These are phyloP conservation scores for Eucalyptus cladocalyx DNA, from an alignment of 345 rosid species.

Conservation along the genomic window DNA sequence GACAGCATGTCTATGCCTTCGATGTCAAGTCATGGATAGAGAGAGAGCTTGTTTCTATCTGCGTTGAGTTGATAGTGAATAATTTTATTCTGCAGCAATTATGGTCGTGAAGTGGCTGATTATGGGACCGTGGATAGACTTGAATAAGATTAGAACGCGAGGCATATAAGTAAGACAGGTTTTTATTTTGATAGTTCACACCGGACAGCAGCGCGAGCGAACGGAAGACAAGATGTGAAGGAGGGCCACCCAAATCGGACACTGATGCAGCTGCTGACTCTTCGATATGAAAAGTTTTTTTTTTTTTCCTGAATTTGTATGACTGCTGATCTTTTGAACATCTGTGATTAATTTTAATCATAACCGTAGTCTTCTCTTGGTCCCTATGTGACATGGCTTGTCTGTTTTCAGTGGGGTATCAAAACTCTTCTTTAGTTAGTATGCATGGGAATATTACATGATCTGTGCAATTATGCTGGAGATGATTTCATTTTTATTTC, in stretches of 20 bases:
- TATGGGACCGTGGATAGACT: not conserved
- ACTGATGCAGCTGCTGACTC: not conserved
- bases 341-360: not conserved
- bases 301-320: not conserved
- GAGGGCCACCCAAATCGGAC: not conserved
- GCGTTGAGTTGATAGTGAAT: not conserved
- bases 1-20: not conserved
- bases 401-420: not conserved
- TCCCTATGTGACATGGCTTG: not conserved
- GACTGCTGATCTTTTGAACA: not conserved
- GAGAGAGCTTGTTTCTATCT: not conserved
- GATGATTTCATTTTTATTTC: not conserved
- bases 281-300: not conserved
- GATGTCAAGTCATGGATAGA: not conserved
- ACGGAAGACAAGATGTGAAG: not conserved
- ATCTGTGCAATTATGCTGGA: not conserved
- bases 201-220: not conserved
- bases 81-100: not conserved
- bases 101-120: not conserved
- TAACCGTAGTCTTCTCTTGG: not conserved
- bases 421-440: not conserved
- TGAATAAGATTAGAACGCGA: not conserved
- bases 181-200: not conserved
- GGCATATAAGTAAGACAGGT: not conserved
- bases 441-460: not conserved